A percentile compares a stretch with the other conserved stretches of the same genome.
Evolutionary conservation across 306 rosid genomes (phyloP).

Genomic region (Rosa chinensis): DNA sequence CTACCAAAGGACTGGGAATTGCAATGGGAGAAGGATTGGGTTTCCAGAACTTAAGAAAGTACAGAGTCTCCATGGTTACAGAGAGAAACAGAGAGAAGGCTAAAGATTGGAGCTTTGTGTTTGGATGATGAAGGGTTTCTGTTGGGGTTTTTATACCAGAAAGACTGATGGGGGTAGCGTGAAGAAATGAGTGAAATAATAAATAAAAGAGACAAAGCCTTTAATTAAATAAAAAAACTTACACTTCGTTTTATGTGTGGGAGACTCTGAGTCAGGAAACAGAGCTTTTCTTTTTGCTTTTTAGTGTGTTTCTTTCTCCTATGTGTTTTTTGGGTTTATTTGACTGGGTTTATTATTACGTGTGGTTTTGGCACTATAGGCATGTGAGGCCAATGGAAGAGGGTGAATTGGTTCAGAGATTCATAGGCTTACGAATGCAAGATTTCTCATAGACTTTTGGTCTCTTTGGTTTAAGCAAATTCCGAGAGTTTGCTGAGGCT

Average conservation of each 20-base stretch:
- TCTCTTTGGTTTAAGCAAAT: not conserved
- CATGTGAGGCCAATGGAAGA: constrained; percentile 1
- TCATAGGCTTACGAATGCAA: not conserved
- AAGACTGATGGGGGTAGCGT: constrained; percentile 22
- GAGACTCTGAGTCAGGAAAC: constrained; percentile 24
- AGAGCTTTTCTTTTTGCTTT: constrained; percentile 47
- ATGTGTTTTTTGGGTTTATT: constrained; percentile 7
- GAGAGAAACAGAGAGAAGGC: not conserved
- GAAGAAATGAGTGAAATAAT: constrained; percentile 30
- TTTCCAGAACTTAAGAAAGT: constrained; percentile 75
- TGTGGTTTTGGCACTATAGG: constrained; percentile 19
- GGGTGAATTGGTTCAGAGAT: not conserved
- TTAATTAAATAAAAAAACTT: constrained; percentile 11
- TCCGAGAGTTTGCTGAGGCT: not conserved
- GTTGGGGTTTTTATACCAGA: constrained; percentile 25
- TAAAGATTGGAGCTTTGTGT: not conserved
- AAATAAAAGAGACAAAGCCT: constrained; percentile 14
- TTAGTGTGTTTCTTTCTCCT: constrained; percentile 28
- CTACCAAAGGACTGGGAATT: constrained; percentile 36
- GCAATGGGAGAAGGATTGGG: constrained; percentile 32
- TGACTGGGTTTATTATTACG: constrained; percentile 17
- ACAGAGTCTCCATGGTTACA: constrained; percentile 59
- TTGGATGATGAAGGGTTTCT: constrained; percentile 18
- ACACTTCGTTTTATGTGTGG: constrained; percentile 61
- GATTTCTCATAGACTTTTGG: not conserved